These are phyloP conservation scores for Galeopsis tetrahit DNA, from an alignment of 257 asterid genomes.

Conservation along the genomic window DNA sequence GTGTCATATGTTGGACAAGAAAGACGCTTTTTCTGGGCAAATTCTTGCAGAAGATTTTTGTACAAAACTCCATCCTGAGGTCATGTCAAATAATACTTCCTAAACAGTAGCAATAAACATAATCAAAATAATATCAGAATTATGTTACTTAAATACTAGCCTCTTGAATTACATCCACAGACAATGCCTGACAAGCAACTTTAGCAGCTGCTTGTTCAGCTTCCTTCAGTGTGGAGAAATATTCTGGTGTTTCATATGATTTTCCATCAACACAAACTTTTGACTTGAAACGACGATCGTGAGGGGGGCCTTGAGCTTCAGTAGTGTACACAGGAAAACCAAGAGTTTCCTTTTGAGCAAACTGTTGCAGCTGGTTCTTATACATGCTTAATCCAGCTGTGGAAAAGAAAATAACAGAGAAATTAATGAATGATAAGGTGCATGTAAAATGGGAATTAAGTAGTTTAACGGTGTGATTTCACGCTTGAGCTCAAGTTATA, in stretches of 20 bases:
- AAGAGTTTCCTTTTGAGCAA: constrained; percentile 58
- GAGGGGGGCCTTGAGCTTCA: constrained; percentile 78
- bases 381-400: constrained; percentile 57
- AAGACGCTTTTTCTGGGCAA: constrained; percentile 58
- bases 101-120: constrained; percentile 5
- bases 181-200: constrained; percentile 66
- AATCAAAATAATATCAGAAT: constrained; percentile 21
- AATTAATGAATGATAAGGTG: constrained; percentile 2
- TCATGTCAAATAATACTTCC: constrained; percentile 24
- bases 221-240: constrained; percentile 65
- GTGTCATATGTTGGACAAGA: constrained; percentile 61
- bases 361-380: constrained; percentile 70
- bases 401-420: neutral
- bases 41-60: constrained; percentile 73
- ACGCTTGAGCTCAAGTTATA: neutral
- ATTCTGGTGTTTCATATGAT: constrained; percentile 52
- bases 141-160: constrained; percentile 42
- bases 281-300: constrained; percentile 63
- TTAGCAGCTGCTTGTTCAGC: constrained; percentile 90
- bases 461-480: neutral
- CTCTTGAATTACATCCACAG: constrained; percentile 56
- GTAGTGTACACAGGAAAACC: constrained; percentile 57
- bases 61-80: constrained; percentile 64
- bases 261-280: constrained; percentile 56
- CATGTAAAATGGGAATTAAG: neutral